Evolutionary conservation across 805 yeast genomes (phyloP).

Genomic region (Blastobotrys americana): DNA sequence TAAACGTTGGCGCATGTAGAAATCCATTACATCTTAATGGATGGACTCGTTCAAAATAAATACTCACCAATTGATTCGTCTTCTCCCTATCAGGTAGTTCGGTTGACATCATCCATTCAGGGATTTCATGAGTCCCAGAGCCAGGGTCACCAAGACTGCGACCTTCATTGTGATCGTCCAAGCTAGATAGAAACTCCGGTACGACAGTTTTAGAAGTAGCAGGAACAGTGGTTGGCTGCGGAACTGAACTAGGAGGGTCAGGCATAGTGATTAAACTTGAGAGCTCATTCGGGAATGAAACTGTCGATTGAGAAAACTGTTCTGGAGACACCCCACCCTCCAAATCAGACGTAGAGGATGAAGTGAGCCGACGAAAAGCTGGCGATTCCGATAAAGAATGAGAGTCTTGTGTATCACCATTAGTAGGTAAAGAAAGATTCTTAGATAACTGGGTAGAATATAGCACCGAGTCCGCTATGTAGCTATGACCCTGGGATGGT

Average conservation of each 20-base stretch:
- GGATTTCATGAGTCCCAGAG: constrained; percentile 1
- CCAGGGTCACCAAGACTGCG: background rate
- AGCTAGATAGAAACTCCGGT: background rate
- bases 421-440: background rate
- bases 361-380: background rate
- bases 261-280: background rate
- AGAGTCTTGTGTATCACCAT: background rate
- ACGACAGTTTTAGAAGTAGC: background rate
- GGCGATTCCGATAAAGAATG: background rate
- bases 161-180: background rate
- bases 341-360: background rate
- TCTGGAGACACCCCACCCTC: background rate
- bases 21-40: constrained; percentile 15
- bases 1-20: constrained; percentile 12
- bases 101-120: constrained; percentile 5
- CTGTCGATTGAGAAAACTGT: background rate
- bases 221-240: background rate
- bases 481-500: background rate
- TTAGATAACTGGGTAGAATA: background rate
- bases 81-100: constrained; percentile 6
- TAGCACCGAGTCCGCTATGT: background rate
- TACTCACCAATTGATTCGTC: constrained; percentile 8
- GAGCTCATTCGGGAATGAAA: background rate
- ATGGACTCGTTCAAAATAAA: constrained; percentile 10
- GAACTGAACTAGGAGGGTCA: background rate